Conservation (phyloP, 2,329 filamentous ascomycete genomes). For the Cadophora sp. region DNA sequence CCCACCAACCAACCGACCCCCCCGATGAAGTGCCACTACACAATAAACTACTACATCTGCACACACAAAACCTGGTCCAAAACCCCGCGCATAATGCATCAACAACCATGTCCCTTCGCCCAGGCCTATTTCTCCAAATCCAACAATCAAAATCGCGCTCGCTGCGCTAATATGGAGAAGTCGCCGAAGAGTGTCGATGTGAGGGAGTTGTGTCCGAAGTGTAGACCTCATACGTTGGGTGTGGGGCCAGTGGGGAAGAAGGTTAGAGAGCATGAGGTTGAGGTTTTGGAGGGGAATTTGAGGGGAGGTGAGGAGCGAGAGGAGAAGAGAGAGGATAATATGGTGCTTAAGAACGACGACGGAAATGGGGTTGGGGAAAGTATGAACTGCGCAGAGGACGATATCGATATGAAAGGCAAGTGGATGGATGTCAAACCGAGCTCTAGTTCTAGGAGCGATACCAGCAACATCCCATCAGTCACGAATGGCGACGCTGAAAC, state of each 20-base stretch:
- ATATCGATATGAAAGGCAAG: neutral
- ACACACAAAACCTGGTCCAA: conserved; percentile 23
- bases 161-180: conserved; percentile 28
- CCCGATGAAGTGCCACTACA: conserved; percentile 26
- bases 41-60: conserved; percentile 20
- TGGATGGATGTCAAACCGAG: neutral
- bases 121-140: neutral
- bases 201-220: conserved; percentile 19
- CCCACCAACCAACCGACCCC: neutral
- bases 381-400: neutral
- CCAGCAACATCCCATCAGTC: neutral
- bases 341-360: neutral
- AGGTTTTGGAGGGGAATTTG: neutral
- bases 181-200: conserved; percentile 6
- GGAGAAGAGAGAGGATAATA: neutral
- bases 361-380: neutral
- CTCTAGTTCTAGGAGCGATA: neutral
- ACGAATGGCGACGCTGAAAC: neutral
- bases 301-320: neutral
- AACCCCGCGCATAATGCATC: conserved; percentile 28
- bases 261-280: conserved; percentile 1
- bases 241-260: neutral
- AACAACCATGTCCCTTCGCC: neutral
- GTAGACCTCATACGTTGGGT: neutral
- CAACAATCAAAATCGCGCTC: conserved; percentile 4